Percentiles rank a stretch among this genome's conserved stretches.
These are phyloP conservation scores for Perkinsus olseni DNA, from an alignment of 169 alveolate species.

Conservation along the genomic window DNA sequence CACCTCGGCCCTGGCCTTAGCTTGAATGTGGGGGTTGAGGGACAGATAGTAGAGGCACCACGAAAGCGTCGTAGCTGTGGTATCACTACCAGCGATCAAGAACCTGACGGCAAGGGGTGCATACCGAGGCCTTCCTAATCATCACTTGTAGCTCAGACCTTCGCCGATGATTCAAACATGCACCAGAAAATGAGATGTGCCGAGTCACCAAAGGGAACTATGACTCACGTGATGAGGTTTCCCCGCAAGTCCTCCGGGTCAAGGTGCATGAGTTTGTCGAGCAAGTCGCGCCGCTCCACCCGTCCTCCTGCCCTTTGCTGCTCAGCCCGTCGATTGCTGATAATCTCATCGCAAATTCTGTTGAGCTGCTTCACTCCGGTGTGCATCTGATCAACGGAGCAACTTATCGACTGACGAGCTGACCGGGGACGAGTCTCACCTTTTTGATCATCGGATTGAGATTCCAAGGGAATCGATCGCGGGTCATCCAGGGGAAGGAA, in stretches of 20 bases:
- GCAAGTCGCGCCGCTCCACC: neutral
- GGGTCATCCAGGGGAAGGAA: neutral
- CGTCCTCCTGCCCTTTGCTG: neutral
- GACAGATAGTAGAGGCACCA: neutral
- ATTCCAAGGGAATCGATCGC: neutral
- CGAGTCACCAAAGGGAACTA: neutral
- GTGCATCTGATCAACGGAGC: neutral
- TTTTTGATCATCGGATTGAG: neutral
- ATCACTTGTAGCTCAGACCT: no score
- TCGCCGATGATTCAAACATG: no score
- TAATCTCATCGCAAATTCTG: neutral
- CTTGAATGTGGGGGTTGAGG: neutral
- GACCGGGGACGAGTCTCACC: neutral
- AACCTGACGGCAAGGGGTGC: no score
- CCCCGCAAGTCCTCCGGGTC: neutral
- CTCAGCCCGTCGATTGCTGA: neutral
- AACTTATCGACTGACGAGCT: no score
- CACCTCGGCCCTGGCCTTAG: neutral
- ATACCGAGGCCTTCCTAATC: no score
- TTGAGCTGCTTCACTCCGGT: neutral
- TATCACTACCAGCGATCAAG: neutral
- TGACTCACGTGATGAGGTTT: neutral
- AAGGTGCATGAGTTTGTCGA: neutral
- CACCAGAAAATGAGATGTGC: no score
- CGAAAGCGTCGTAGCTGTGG: neutral